These are phyloP conservation scores for Yamadazyma jaroonii DNA, from an alignment of 1,139 yeast species.

Conservation along the genomic window DNA sequence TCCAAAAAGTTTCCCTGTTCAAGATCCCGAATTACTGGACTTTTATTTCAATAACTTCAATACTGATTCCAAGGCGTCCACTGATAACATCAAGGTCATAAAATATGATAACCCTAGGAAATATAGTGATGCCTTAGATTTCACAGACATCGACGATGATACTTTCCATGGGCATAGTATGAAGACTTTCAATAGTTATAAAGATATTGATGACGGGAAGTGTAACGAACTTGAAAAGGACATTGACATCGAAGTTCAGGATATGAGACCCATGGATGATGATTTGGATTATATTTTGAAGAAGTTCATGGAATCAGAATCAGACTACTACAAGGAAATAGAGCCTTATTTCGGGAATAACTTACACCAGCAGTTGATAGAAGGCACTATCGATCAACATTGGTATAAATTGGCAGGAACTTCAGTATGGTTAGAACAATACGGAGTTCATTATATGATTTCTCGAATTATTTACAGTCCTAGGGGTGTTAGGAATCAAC, in stretches of 20 bases:
- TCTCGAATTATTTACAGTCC: slow-evolving; percentile 28
- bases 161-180: slow-evolving; percentile 10
- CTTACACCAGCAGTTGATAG: slow-evolving; percentile 17
- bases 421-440: slow-evolving; percentile 32
- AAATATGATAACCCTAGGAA: slow-evolving; percentile 9
- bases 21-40: slow-evolving; percentile 5
- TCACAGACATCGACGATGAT: slow-evolving; percentile 2
- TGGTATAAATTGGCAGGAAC: slow-evolving; percentile 34
- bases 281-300: slow-evolving; percentile 14
- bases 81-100: slow-evolving; percentile 5
- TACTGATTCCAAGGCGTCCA: slow-evolving; percentile 3
- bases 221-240: slow-evolving; percentile 8
- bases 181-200: slow-evolving; percentile 9
- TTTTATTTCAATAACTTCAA: slow-evolving; percentile 6
- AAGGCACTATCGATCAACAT: slow-evolving; percentile 16
- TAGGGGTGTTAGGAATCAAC: slow-evolving; percentile 18
- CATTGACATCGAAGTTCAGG: slow-evolving; percentile 12
- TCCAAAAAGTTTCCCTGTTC: slow-evolving; percentile 14
- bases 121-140: slow-evolving; percentile 11
- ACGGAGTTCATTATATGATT: slow-evolving; percentile 31
- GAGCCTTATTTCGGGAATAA: slow-evolving; percentile 18
- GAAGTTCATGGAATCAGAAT: slow-evolving; percentile 9
- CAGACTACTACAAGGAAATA: slow-evolving; percentile 17
- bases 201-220: slow-evolving; percentile 7
- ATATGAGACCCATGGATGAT: slow-evolving; percentile 9